Evolutionary conservation across 257 asterid genomes (phyloP), one percentile per base, ranked within the genome.

Genomic region (Leonotis leonurus): DNA sequence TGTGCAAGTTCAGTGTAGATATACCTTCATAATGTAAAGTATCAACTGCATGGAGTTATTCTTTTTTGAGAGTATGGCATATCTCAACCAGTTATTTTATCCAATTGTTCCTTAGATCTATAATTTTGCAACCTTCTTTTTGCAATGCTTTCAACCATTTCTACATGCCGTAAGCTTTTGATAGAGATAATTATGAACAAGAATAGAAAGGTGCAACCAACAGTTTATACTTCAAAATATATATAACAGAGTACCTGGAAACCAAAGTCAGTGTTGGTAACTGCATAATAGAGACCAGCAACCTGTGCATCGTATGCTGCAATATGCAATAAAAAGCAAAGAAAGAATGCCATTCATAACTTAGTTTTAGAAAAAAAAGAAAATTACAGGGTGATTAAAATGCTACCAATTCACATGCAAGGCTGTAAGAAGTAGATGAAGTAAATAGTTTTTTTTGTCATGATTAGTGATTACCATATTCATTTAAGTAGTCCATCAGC

Each of bases 251-350:
- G 59, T 75, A 93, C 99, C 97, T 87, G 96, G 67, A 93, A 93
- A 49, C 99, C 99, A 78, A 45, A 77, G 60, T 79, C 75, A 6
- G 88, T 70, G 72, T 71, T 80, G 77, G 22, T 74, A 75, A 93
- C 78, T 64, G 73, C 83, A 73, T 89, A 93, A 77, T 89, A 73
- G 39, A 93, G 99, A 64, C 99, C 99, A 61, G 99, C 97, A 78
- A 93, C 92, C 82, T 89, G 81, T 33, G 99, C 97, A 81, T 93
- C 80, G 45, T 93, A 93, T 67, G 99, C 99, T 93, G 94, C 65
- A 76, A 72, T 37, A 78, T 43, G 71, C 68, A 61, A 43, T 36
- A 70, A 40, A 26, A 76, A 64, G 20, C 14, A 70, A 27, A 14
- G 62, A 52, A 39, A 12, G 26, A 70, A 62, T 27, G 18, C 26